These are phyloP conservation scores for Crotalaria pallida DNA, from an alignment of 306 rosid genomes.

Conservation along the genomic window DNA sequence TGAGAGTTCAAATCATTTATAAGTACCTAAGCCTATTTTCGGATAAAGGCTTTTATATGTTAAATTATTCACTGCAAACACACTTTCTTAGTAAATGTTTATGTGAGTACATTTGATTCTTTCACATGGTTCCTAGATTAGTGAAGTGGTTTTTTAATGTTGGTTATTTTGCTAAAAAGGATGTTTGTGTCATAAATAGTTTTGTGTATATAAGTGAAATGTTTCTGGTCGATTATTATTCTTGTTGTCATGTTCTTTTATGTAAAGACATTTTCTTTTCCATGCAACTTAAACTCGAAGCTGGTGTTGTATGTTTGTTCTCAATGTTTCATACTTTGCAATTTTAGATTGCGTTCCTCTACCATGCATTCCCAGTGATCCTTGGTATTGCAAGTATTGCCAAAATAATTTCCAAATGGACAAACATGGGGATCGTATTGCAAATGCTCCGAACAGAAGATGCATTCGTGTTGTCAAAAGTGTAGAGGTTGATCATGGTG, in stretches of 20 bases:
- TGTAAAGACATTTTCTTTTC: background rate
- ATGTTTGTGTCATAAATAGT: background rate
- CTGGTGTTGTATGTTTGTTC: background rate
- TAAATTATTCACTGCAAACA: no score
- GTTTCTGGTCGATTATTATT: background rate
- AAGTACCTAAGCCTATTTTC: background rate
- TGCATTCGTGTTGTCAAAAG: slow-evolving; percentile 76
- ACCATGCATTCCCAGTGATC: slow-evolving; percentile 48
- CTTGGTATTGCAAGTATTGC: slow-evolving; percentile 93
- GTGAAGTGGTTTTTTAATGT: background rate
- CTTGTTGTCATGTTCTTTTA: background rate
- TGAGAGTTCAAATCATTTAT: no score
- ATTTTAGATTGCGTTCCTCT: slow-evolving; percentile 79
- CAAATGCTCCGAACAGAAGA: slow-evolving; percentile 67
- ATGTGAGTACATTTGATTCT: background rate
- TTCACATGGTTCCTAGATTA: background rate
- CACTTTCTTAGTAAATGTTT: background rate
- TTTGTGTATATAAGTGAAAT: background rate
- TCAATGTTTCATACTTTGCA: background rate
- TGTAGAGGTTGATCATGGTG: slow-evolving; percentile 66
- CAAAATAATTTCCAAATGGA: slow-evolving; percentile 54
- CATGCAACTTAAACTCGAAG: background rate
- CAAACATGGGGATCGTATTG: slow-evolving; percentile 50
- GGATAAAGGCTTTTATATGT: background rate
- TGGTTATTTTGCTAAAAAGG: background rate